Base-by-base conservation (phyloP, 139 green algal species). In the Diplosphaera chodatii region DNA sequence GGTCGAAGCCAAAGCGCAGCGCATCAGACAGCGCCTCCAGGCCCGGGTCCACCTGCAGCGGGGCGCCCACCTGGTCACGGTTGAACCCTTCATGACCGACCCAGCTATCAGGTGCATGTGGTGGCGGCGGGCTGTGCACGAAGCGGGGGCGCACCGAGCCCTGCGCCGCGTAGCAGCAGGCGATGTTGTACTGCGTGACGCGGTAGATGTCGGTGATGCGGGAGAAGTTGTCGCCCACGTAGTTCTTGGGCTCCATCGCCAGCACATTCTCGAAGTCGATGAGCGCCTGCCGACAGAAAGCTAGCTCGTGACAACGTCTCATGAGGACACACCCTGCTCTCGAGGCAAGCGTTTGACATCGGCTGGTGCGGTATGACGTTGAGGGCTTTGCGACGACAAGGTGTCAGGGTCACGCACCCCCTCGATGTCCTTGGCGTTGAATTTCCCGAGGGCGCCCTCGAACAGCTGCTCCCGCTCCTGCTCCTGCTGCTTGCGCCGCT, bases 251-350 rank as follows among this genome's bases (percentile, higher is more conserved):
- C 85, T 98, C 90, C 77, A 98, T 79, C 13, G 84, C 76, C 21
- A 97, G 79, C 32, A 99, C 93, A 63, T 98, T 93, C 83, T 99
- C 94, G 84, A 98, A 99, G 73, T 94, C 87, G 21, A 97, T 82
- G 68, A 99, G 84, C 2, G 95, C 90, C 74, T 89, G 77, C 67
- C 76, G n/a, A n/a, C n/a, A n/a, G n/a, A n/a, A n/a, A n/a, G n/a
- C n/a, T n/a, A n/a, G n/a, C n/a, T n/a, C n/a, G n/a, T n/a, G n/a
- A n/a, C n/a, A n/a, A n/a, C n/a, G n/a, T n/a, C n/a, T n/a, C n/a
- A n/a, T n/a, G n/a, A n/a, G n/a, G n/a, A n/a, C n/a, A n/a, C n/a
- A n/a, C n/a, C n/a, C n/a, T n/a, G n/a, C n/a, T n/a, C n/a, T n/a
- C n/a, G n/a, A n/a, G n/a, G n/a, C n/a, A n/a, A n/a, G n/a, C n/a